Percentiles rank a stretch among this genome's conserved stretches.
Evolutionary conservation across 192 early-diverging fungal genomes (phyloP).

Genomic region (Umbelopsis sp.): DNA sequence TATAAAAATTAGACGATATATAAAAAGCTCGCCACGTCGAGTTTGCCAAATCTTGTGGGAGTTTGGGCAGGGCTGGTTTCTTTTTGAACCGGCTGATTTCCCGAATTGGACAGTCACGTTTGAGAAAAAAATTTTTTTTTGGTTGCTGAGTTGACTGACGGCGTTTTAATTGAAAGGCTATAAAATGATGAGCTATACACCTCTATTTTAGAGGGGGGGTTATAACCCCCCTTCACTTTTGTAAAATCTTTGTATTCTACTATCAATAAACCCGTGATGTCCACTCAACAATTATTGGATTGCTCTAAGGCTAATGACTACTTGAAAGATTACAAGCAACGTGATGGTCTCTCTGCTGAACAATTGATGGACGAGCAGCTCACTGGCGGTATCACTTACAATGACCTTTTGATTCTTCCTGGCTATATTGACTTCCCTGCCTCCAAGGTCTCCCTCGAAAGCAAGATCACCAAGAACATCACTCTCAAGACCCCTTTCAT

Average conservation of each 20-base stretch:
- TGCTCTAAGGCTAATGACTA: constrained; percentile 30
- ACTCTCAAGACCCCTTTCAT: constrained; percentile 91
- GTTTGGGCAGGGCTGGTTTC: no score
- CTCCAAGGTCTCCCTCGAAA: constrained; percentile 74
- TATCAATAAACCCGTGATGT: constrained; percentile 16
- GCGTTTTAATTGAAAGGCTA: neutral
- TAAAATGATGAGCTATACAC: neutral
- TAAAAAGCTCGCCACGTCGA: no score
- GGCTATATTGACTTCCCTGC: constrained; percentile 96
- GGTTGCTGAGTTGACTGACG: neutral
- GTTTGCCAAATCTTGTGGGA: no score
- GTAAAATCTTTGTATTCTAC: constrained; percentile 15
- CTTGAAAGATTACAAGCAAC: constrained; percentile 34
- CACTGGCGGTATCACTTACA: constrained; percentile 95
- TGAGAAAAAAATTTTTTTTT: constrained; percentile 9
- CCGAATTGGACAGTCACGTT: neutral
- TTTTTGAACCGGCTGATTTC: no score
- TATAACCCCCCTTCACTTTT: constrained; percentile 18
- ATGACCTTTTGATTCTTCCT: constrained; percentile 96
- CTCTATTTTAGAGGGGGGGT: constrained; percentile 12
- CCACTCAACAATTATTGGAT: constrained; percentile 28
- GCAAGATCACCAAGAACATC: constrained; percentile 88
- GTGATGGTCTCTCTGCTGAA: constrained; percentile 84
- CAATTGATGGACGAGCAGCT: constrained; percentile 81
- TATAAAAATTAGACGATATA: no score